phyloP scores from a whole-genome alignment of 1,284 basidiomycete species.

The Macrocystidia cucumis region DNA sequence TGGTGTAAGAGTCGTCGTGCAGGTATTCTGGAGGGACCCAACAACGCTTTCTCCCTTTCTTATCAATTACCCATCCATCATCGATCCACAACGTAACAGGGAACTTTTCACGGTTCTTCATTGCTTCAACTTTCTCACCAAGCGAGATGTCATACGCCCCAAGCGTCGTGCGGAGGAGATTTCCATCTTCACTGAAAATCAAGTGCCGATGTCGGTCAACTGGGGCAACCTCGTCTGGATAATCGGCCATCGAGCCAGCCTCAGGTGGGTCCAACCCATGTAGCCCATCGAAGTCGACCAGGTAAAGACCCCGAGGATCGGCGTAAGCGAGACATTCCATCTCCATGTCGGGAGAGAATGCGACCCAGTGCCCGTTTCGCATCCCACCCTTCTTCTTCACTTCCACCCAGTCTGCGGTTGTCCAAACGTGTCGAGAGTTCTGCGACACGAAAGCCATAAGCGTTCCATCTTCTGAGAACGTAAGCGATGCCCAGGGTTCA shows the following conservation, averaged over 20 bases:
- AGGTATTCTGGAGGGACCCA: conserved; percentile 3
- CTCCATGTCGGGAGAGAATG: conserved; percentile 1
- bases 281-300: conserved; percentile 2
- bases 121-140: not conserved
- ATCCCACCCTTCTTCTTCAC: not conserved
- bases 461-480: conserved; percentile 1
- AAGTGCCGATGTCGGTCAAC: conserved; percentile 1
- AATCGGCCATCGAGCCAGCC: too few relatives aligned
- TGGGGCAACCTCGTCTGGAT: too few relatives aligned
- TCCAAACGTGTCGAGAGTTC: conserved; percentile 4
- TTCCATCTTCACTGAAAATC: conserved; percentile 3
- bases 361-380: conserved; percentile 1
- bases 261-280: too few relatives aligned
- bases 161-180: conserved; percentile 2
- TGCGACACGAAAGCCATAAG: conserved; percentile 5
- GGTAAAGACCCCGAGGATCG: conserved; percentile 3
- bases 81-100: conserved; percentile 1
- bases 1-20: conserved; percentile 1
- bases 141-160: conserved; percentile 3
- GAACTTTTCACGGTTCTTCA: not conserved
- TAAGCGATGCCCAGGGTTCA: conserved; percentile 2
- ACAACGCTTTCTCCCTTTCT: conserved; percentile 1
- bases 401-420: conserved; percentile 2
- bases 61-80: conserved; percentile 3
- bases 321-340: conserved; percentile 3